Percentiles rank a stretch among this genome's conserved stretches.
These are phyloP conservation scores for Berberis thunbergii DNA, from an alignment of 164 flowering plant species.

Conservation along the genomic window DNA sequence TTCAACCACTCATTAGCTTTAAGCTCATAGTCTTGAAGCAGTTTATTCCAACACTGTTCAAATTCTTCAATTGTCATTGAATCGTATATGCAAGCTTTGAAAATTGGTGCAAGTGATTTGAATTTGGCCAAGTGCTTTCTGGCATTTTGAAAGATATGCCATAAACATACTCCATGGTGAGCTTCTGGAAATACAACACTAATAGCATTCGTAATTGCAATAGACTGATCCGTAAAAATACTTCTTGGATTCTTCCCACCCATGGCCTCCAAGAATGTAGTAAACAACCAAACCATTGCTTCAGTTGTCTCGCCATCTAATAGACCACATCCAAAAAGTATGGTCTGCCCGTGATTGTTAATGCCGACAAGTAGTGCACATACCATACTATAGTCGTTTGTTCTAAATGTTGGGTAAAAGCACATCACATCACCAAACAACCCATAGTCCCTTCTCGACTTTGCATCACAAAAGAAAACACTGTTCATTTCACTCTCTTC, in stretches of 20 bases:
- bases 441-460: background rate
- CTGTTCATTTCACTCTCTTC: constrained; percentile 1
- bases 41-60: background rate
- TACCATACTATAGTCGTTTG: background rate
- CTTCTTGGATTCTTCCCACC: background rate
- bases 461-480: constrained; percentile 5
- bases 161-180: background rate
- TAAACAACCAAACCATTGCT: background rate
- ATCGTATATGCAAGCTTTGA: background rate
- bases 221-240: background rate
- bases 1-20: background rate
- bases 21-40: background rate
- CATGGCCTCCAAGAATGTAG: background rate
- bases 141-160: constrained; percentile 1
- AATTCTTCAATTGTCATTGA: background rate
- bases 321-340: constrained; percentile 1
- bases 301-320: background rate
- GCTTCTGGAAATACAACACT: background rate
- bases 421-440: background rate
- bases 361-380: constrained; percentile 4
- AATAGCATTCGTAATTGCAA: background rate
- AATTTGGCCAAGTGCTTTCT: background rate
- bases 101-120: background rate
- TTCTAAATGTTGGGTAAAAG: background rate
- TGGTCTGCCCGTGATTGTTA: background rate